Conservation (phyloP, 129 eudicot species). For the Cynara cardunculus region DNA sequence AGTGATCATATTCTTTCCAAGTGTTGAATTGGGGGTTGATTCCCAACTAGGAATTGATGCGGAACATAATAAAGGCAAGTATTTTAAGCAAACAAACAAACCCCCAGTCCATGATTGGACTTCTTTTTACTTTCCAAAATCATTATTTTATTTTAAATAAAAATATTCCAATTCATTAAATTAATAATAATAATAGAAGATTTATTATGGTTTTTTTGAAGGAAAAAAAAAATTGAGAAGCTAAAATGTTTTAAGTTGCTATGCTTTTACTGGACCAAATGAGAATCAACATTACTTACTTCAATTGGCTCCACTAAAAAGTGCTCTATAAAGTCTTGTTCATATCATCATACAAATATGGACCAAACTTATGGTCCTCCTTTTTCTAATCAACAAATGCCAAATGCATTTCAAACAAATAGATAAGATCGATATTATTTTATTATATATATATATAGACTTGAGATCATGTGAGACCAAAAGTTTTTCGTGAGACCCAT, state of each 20-base stretch:
- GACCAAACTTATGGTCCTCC: slow-evolving; percentile 14
- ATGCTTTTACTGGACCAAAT: slow-evolving; percentile 31
- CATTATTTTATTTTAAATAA: too few relatives aligned
- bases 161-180: neutral
- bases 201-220: neutral
- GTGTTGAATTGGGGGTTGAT: slow-evolving; percentile 20
- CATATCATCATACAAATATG: slow-evolving; percentile 2
- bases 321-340: slow-evolving; percentile 15
- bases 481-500: too few relatives aligned
- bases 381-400: slow-evolving; percentile 7
- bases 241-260: neutral
- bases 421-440: neutral
- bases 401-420: neutral
- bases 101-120: neutral
- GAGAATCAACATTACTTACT: slow-evolving; percentile 12
- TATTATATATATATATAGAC: too few relatives aligned
- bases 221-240: neutral
- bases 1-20: slow-evolving; percentile 7
- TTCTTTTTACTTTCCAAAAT: neutral
- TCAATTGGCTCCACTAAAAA: slow-evolving; percentile 25
- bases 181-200: neutral
- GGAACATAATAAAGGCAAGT: slow-evolving; percentile 28
- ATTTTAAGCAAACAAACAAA: slow-evolving; percentile 9
- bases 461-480: too few relatives aligned
- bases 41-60: slow-evolving; percentile 20